Conservation (phyloP, 2,329 filamentous ascomycete species). For the Phymatotrichopsis omnivora region DNA sequence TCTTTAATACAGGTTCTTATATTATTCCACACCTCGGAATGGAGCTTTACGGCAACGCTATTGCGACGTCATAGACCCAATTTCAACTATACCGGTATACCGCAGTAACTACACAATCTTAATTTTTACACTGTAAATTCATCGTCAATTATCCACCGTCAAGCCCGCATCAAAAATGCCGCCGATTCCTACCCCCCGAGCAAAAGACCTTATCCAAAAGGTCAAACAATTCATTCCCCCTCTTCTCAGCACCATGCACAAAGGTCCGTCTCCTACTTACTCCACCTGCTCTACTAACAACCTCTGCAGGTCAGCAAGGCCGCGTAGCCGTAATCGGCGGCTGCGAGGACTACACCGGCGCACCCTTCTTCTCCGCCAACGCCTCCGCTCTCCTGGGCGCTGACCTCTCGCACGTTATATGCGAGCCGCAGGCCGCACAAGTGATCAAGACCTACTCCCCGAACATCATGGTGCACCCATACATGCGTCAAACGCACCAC, state of each 20-base stretch:
- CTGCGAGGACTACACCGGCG: conserved; percentile 91
- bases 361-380: conserved; percentile 97
- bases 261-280: conserved; percentile 59
- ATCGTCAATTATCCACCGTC: no score
- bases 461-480: conserved; percentile 95
- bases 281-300: conserved; percentile 19
- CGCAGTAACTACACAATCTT: no score
- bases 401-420: conserved; percentile 74
- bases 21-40: no score
- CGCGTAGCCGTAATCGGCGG: conserved; percentile 89
- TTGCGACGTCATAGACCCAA: no score
- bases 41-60: no score
- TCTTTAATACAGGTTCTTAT: no score
- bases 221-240: conserved; percentile 87
- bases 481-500: conserved; percentile 69
- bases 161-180: conserved; percentile 14
- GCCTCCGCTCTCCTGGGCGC: conserved; percentile 66
- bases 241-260: conserved; percentile 92
- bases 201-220: conserved; percentile 65
- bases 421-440: conserved; percentile 71
- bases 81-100: no score
- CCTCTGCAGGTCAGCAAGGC: conserved; percentile 70
- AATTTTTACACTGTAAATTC: no score
- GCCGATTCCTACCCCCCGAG: conserved; percentile 37
- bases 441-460: conserved; percentile 98